phyloP scores from a whole-genome alignment of 2,329 filamentous ascomycete species.

The Colletotrichum plurivorum region DNA sequence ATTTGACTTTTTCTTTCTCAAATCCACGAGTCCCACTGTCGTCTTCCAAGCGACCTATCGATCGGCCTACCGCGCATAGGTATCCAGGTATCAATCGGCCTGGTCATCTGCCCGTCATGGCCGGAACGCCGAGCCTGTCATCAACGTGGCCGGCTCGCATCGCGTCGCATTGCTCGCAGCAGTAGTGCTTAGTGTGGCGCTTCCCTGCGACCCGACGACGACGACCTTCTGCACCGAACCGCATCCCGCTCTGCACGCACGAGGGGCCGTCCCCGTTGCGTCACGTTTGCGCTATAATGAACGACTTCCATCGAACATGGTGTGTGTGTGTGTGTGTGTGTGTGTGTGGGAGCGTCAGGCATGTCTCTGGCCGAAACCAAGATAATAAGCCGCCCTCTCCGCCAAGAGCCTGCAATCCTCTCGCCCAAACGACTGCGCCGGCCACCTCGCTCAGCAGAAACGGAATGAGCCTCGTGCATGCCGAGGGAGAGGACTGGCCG shows the following conservation, averaged over 20 bases:
- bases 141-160: slow-evolving; percentile 12
- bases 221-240: background rate
- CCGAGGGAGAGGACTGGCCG: background rate
- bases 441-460: background rate
- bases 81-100: no score
- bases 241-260: background rate
- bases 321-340: no score
- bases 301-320: no score
- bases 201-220: background rate
- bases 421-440: background rate
- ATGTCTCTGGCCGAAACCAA: no score
- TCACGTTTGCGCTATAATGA: background rate
- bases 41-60: no score
- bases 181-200: slow-evolving; percentile 1
- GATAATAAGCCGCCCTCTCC: no score
- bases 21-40: no score
- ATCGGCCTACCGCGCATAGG: no score
- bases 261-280: background rate
- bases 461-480: slow-evolving; percentile 22
- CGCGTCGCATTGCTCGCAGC: background rate
- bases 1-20: no score
- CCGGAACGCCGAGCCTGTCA: background rate
- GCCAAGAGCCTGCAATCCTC: background rate
- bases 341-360: no score
- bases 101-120: no score